Base-by-base conservation (phyloP, 2,329 filamentous ascomycete genomes). In the Amylocarpus encephaloides region DNA sequence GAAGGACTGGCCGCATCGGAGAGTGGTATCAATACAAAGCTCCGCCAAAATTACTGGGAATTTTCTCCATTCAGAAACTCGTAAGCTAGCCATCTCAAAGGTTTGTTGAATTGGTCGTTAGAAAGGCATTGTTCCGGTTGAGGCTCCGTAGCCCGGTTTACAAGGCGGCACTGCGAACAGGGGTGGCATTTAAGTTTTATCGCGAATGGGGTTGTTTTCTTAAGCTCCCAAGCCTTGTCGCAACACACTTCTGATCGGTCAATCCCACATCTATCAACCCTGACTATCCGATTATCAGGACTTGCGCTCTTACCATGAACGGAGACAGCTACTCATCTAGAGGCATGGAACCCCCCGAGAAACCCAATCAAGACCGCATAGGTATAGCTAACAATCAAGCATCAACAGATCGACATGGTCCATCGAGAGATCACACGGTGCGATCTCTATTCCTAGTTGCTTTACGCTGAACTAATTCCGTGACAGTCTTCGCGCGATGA, bases 1-100 rank as follows among this genome's bases (percentile, higher is more conserved):
- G 62, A 98, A 98, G 0, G 92, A 95, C 68, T 98, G 93, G 3
- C 93, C 93, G 67, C 93, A 98, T 55, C 92, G 84, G 32, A 98
- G 73, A 0, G 90, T 95, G 0, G 92, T 98, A 62, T 95, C 89
- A 58, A 98, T 90, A 66, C 89, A 96, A 3, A 98, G 79, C 66
- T 98, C 93, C 3, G 83, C 80, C 32, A 95, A 71, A 53, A 77
- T 86, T 36, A 96, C 73, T 19, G 93, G 90, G 59, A 98, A 72
- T 71, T 88, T 94, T 57, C 82, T 82, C 93, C 93, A 98, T 66
- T 88, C 86, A 13, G 83, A 76, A n/a, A 81, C 73, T 29, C 75
- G 76, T 43, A 65, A 34, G 50, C 54, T 63, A 12, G 51, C 56
- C 63, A 66, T 66, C 9, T 9, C 45, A 36, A 26, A 35, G 38